Evolutionary conservation across 352 stramenopile genomes (phyloP), one percentile per base, ranked within the genome.

Genomic region (Phytophthora cryptogea): DNA sequence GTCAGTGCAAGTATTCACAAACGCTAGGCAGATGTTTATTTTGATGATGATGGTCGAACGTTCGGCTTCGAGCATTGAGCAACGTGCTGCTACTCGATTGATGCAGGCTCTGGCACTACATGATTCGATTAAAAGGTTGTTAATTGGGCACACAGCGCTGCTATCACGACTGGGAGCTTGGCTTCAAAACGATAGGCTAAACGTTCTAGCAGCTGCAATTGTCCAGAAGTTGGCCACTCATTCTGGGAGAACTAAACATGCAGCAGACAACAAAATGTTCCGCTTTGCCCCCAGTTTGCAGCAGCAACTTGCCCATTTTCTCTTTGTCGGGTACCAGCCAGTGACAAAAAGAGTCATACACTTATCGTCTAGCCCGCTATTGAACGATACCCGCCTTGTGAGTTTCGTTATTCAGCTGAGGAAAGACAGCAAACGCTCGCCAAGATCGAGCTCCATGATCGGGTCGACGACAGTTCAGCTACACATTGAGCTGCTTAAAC

Each of bases 11-110:
- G 48, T 76, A 4, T 75, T 78, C 20, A 40, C 42, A 3, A 65
- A 53, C 23, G 32, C 52, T 16, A n/a, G 17, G 11, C 61, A 61
- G 16, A 63, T 78, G 36, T 5, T 16, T 2, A 66, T 59, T 20
- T 56, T 78, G 5, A 59, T 78, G 47, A 59, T 46, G 33, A 68
- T 76, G 13, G 44, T 71, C 7, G 70, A 78, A 44, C 54, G 51
- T 6, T 66, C 70, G 6, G 45, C 42, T 6, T 71, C 54, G 2
- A 20, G 31, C 3, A 49, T 46, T 8, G 70, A 78, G n/a, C 62
- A 74, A 31, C 41, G 45, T 31, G 62, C 58, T 10, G 63, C 67
- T 1, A 44, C 46, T 3, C 67, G 55, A 14, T 37, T 78, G 32
- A 59, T 76, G 16, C 37, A 55, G 20, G 53, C 66, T 7, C 37